Evolutionary conservation across 306 rosid species (phyloP).

Genomic region (Prunus mongolica): DNA sequence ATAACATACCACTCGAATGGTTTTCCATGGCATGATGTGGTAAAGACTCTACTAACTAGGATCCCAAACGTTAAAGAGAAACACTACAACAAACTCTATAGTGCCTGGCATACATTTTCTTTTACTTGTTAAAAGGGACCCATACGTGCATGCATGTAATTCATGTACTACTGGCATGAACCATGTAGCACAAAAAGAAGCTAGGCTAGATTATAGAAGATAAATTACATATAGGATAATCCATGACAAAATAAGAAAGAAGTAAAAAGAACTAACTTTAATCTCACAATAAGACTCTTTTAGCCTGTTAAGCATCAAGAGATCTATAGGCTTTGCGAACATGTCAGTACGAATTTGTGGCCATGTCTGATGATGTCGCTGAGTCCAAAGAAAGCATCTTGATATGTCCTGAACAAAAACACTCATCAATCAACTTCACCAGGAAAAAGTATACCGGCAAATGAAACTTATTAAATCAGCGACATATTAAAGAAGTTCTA

Average conservation of each 20-base stretch:
- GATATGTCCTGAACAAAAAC: conserved; percentile 71
- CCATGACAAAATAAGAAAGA: background rate
- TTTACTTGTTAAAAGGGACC: background rate
- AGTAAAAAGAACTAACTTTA: conserved; percentile 53
- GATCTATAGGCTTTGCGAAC: conserved; percentile 75
- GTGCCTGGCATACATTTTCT: background rate
- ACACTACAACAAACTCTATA: background rate
- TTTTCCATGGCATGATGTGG: background rate
- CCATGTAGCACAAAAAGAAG: background rate
- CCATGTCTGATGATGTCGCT: conserved; percentile 96
- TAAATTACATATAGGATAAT: background rate
- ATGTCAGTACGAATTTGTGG: conserved; percentile 89
- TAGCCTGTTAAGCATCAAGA: conserved; percentile 77
- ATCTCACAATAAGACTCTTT: conserved; percentile 87
- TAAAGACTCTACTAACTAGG: background rate
- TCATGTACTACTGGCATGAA: background rate
- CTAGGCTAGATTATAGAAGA: background rate
- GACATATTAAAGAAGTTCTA: background rate
- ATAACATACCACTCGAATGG: background rate
- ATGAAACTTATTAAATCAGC: conserved; percentile 3
- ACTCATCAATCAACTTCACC: background rate
- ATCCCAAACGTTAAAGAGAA: background rate
- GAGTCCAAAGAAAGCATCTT: conserved; percentile 94
- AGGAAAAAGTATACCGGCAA: background rate
- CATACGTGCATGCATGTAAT: background rate